Base-by-base conservation (phyloP, 2,329 filamentous ascomycete genomes). In the Westerdykella sp. region DNA sequence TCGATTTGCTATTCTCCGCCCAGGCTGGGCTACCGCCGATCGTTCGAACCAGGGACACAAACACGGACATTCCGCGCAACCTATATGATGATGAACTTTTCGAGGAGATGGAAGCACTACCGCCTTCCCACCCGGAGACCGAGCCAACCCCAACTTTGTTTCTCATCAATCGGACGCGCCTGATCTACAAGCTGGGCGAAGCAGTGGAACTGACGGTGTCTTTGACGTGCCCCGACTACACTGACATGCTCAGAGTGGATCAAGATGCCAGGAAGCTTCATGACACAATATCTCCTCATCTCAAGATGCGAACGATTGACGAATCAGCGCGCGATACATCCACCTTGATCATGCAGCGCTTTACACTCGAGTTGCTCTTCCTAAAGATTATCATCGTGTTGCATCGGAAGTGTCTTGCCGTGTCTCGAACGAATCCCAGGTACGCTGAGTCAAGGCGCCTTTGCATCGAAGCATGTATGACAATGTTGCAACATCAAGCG, bases 311-410 rank as follows among this genome's bases (percentile, higher is more conserved):
- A 25, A 76, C 83, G 0, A 75, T 95, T 45, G 84, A 90, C 45
- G 84, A 87, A 43, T 80, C 77, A 34, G 83, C 80, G 4, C 75
- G 82, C 37, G 90, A 95, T 46, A 83, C 80, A 1, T 73, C 77
- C 2, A 76, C 75, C 16, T 57, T 83, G 25, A 78, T 96, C 45
- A 84, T 95, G 71, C 85, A 90, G 40, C 82, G 90, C 22, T 90
- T 89, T 62, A 85, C 85, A 44, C 72, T 96, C 25, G 87, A 93
- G 48, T 83, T 93, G 39, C 70, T 96, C 5, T 95, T 89, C 60
- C 82, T 94, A 50, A 95, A 95, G 69, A 85, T 89, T 14, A 77
- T 95, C 56, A 94, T 88, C 56, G 79, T 95, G 16, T 77, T 98
- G 32, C 93, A 98, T 65, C 79, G 89, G 40, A 89, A 89, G 50